Evolutionary conservation across 1,139 yeast species (phyloP), one percentile per base, ranked within the genome.

Genomic region (Suhomyces bolitotheri): DNA sequence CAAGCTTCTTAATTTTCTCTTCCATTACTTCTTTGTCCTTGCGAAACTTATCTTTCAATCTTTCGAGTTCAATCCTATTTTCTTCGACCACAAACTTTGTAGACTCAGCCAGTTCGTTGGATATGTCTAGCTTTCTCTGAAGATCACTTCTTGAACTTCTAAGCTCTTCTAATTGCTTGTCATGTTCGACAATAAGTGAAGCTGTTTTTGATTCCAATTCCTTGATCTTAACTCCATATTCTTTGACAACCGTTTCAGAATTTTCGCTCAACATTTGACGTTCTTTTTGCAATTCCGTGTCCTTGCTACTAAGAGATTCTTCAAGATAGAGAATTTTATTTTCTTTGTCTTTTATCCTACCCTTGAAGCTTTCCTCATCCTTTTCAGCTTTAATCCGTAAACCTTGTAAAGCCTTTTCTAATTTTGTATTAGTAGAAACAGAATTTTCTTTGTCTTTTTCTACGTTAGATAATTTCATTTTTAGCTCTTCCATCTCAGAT

Each of bases 261-360:
- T 61, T 73, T 42, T 73, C 71, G 40, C 66, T 69, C 14, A 73
- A 49, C 51, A 72, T 56, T 8, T 58, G 63, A 33, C 81, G 56
- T 47, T 78, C 82, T 26, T 60, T 64, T 39, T 76, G 81, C 36
- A 78, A 67, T 30, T 71, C 80, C 32, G 59, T 47, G 0, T 50
- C 49, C 41, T 70, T 76, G 11, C 51, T 53, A 11, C 45, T 46
- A 31, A 66, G 47, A 5, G 61, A 60, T 2, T 33, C 27, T 26
- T 52, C 45, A 13, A 49, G 45, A 3, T 17, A 34, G 1, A 20
- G 11, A 11, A 49, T 45, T 26, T 41, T 32, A 9, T 15, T 15
- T 10, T 41, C 41, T n/a, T 41, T 41, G 5, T 45, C 49, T 5
- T 33, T 17, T 6, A 47, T 9, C 31, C 31, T 34, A 9, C 16